Base-by-base conservation (phyloP, 345 rosid species). In the Pelargonium nanum region DNA sequence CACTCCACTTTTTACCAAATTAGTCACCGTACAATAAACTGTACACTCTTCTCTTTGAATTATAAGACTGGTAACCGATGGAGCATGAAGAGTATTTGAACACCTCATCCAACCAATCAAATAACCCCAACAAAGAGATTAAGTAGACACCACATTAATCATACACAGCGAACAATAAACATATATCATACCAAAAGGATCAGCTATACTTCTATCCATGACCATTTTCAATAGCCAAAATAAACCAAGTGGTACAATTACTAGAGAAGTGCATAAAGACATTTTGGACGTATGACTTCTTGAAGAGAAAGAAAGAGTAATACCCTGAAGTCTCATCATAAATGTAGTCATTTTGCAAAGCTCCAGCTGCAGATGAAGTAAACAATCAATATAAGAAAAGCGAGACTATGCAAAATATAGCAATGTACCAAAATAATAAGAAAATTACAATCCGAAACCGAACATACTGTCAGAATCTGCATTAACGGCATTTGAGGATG, bases 301-400 rank as follows among this genome's bases (percentile, higher is more conserved):
- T n/a, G n/a, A n/a, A n/a, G 63, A 55, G 65, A 59, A 64, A 8
- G n/a, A 58, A 34, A 51, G 53, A 68, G 1, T 56, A 55, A 8
- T 87, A 89, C 99, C 99, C 97, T 61, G 97, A 84, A 63, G 85
- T 71, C 65, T 93, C 99, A 34, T 93, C 97, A 72, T 77, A 90
- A n/a, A 82, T 84, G 56, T 84, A 93, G 75, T 88, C 96, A 75
- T 68, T 81, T 58, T 76, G 71, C 44, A 62, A 74, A 22, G 70
- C 77, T 77, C 77, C 90, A 72, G 60, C 96, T 88, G 82, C 73
- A 70, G 51, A 68, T 6, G 30, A 69, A 64, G 54, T 56, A n/a
- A 65, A 65, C 4, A 57, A 51, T 45, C 12, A 16, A 6, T 7
- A 26, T 45, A 26, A 64, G 34, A 53, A 22, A 66, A 53, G 40